Evolutionary conservation across 129 eudicot species (phyloP).

Genomic region (Solidago caesia): DNA sequence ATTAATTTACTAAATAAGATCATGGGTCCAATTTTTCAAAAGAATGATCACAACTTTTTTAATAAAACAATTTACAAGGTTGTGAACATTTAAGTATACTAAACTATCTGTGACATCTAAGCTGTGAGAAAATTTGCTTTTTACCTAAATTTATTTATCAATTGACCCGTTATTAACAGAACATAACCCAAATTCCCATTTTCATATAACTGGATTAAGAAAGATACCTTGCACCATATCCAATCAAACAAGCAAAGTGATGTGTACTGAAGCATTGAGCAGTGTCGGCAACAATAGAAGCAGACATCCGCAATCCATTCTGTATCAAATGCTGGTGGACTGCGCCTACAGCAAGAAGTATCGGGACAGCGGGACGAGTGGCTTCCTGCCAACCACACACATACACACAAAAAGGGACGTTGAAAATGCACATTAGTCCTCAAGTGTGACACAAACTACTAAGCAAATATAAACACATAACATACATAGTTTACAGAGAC

Average conservation of each 20-base stretch:
- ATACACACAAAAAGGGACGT: not conserved
- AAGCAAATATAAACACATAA: not conserved
- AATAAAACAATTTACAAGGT: constrained; percentile 9
- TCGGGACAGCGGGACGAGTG: constrained; percentile 94
- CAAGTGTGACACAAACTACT: constrained; percentile 10
- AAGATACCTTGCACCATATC: constrained; percentile 97
- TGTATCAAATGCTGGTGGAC: constrained; percentile 99
- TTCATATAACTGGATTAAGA: not conserved
- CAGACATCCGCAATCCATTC: constrained; percentile 91
- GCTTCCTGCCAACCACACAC: constrained; percentile 58
- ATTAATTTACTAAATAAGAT: not conserved
- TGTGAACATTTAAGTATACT: constrained; percentile 2
- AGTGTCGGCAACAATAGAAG: constrained; percentile 96
- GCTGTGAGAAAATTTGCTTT: not conserved
- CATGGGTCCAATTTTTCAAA: not conserved
- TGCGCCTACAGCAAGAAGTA: constrained; percentile 99
- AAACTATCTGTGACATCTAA: not conserved
- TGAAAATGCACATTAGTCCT: constrained; percentile 12
- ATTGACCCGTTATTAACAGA: not conserved
- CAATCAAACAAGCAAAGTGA: constrained; percentile 98
- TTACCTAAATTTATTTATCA: not conserved
- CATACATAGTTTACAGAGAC: constrained; percentile 1
- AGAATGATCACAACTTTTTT: not conserved
- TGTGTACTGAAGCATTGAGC: constrained; percentile 99
- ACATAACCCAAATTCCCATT: constrained; percentile 21